phyloP scores from a whole-genome alignment of 805 yeast species.

The Kazachstania kunashirensis region DNA sequence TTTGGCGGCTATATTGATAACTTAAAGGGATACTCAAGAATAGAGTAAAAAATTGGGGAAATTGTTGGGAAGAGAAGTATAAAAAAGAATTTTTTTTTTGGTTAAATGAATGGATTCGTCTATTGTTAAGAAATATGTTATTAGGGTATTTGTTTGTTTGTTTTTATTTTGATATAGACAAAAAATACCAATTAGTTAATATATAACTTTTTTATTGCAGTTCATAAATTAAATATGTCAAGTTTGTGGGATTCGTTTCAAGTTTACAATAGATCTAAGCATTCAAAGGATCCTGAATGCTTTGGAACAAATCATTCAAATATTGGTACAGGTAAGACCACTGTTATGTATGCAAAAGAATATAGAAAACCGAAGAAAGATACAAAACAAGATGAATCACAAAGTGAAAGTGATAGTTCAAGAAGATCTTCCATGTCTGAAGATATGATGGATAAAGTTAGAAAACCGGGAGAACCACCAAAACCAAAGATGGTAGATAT shows the following conservation, averaged over 20 bases:
- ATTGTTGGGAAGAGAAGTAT: too few relatives aligned
- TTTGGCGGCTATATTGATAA: too few relatives aligned
- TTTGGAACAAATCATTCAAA: slow-evolving; percentile 17
- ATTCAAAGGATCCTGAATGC: slow-evolving; percentile 15
- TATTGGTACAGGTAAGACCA: slow-evolving; percentile 14
- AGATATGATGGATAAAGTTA: background rate
- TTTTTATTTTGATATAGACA: background rate
- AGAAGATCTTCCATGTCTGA: slow-evolving; percentile 3
- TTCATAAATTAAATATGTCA: slow-evolving; percentile 7
- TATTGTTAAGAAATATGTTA: background rate
- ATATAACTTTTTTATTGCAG: too few relatives aligned
- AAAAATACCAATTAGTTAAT: too few relatives aligned
- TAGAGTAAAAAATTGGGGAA: too few relatives aligned
- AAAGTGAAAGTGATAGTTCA: background rate
- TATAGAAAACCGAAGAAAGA: slow-evolving; percentile 8
- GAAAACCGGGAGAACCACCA: background rate
- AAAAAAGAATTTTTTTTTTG: background rate
- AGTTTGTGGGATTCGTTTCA: slow-evolving; percentile 27
- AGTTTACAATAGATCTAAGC: slow-evolving; percentile 27
- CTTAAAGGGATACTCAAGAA: too few relatives aligned
- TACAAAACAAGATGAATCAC: background rate
- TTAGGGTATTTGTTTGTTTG: too few relatives aligned
- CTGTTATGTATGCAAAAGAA: slow-evolving; percentile 18
- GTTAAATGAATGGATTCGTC: background rate
- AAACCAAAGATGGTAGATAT: slow-evolving; percentile 11